Evolutionary conservation across 495 filamentous ascomycete genomes (phyloP).

Genomic region (Podospora fimiseda): DNA sequence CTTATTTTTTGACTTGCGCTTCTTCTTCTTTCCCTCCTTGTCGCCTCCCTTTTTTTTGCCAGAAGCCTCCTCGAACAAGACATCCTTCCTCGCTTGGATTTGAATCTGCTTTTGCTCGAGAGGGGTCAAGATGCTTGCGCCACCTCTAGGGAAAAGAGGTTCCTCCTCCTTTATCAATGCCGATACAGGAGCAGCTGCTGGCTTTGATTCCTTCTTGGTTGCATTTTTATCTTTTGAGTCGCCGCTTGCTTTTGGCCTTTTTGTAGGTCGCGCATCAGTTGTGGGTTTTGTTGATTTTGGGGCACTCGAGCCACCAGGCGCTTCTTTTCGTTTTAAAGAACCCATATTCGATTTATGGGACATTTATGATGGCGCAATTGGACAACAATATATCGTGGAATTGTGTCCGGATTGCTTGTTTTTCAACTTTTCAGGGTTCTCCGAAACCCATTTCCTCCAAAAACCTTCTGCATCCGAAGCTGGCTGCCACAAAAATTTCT

Average conservation of each 20-base stretch:
- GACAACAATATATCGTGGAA: not conserved
- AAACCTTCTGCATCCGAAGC: slow-evolving; percentile 4
- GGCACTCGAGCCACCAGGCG: slow-evolving; percentile 33
- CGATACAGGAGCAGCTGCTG: slow-evolving; percentile 18
- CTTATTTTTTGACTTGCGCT: slow-evolving; percentile 48
- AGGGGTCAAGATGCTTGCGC: slow-evolving; percentile 82
- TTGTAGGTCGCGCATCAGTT: slow-evolving; percentile 30
- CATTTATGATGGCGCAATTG: slow-evolving; percentile 18
- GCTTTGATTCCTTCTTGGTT: slow-evolving; percentile 16
- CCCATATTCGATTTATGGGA: slow-evolving; percentile 29
- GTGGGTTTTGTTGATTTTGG: slow-evolving; percentile 30
- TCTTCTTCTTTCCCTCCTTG: slow-evolving; percentile 41
- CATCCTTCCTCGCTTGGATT: slow-evolving; percentile 86
- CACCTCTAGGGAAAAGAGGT: slow-evolving; percentile 84
- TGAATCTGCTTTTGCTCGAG: slow-evolving; percentile 95
- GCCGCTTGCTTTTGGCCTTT: slow-evolving; percentile 14
- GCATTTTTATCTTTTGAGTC: not conserved
- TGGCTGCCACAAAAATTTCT: slow-evolving; percentile 25
- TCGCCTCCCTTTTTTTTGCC: slow-evolving; percentile 36
- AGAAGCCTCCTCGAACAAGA: slow-evolving; percentile 76
- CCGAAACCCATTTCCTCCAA: not conserved
- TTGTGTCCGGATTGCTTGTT: not conserved
- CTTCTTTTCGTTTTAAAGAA: slow-evolving; percentile 43
- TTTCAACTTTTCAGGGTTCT: not conserved
- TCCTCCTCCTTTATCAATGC: slow-evolving; percentile 64